Percentiles rank a stretch among this genome's conserved stretches.
Evolutionary conservation across 306 rosid genomes (phyloP).

Genomic region (Urtica urens): DNA sequence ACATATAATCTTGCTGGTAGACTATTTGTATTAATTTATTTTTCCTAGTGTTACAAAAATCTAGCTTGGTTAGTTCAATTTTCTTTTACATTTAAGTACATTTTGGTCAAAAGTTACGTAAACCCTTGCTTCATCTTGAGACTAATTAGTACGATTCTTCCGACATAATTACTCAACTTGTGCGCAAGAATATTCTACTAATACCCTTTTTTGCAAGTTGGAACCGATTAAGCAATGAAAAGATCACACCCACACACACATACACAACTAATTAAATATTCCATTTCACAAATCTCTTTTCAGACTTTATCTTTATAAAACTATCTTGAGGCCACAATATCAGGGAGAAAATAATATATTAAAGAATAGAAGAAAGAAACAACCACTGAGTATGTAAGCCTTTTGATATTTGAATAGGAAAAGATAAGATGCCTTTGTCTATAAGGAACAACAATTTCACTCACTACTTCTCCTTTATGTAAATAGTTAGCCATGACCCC

Average conservation of each 20-base stretch:
- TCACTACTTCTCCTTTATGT: slow-evolving; percentile 10
- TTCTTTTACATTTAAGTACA: background rate
- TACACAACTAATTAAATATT: background rate
- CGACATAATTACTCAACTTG: background rate
- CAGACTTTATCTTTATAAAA: slow-evolving; percentile 1
- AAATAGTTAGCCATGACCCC: slow-evolving; percentile 9
- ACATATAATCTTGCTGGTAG: background rate
- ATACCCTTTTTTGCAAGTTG: slow-evolving; percentile 8
- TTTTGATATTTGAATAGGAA: too few species aligned
- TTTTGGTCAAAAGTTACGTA: background rate
- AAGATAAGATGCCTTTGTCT: slow-evolving; percentile 54
- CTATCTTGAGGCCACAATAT: background rate
- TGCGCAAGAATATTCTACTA: slow-evolving; percentile 5
- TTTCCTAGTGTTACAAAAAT: background rate
- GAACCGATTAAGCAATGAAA: background rate
- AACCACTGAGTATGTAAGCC: too few species aligned
- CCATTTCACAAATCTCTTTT: slow-evolving; percentile 1
- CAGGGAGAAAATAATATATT: background rate
- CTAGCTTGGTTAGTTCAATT: too few species aligned
- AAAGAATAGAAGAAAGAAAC: background rate
- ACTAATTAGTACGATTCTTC: background rate
- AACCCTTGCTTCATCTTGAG: background rate
- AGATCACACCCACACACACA: background rate
- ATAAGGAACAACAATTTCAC: slow-evolving; percentile 51
- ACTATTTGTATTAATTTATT: background rate